These are phyloP conservation scores for Bolboschoenoplectus hybrid DNA, from an alignment of 202 grass and related monocot genomes.

Conservation along the genomic window DNA sequence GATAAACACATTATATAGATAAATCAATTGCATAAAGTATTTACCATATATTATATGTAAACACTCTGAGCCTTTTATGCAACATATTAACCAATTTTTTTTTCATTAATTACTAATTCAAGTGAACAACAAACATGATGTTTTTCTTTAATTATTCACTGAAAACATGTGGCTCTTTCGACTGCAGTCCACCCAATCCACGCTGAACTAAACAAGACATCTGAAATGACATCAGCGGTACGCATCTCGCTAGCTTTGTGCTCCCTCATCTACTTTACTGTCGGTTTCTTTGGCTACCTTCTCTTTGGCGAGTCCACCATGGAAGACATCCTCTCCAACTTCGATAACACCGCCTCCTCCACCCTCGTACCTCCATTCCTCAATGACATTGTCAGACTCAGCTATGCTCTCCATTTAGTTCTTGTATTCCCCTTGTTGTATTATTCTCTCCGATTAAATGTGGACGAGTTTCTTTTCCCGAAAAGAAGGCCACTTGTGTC, in stretches of 20 bases:
- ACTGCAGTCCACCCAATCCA: conserved; percentile 81
- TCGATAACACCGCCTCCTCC: conserved; percentile 57
- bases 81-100: not conserved
- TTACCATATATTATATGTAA: not conserved
- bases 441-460: conserved; percentile 79
- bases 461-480: conserved; percentile 81
- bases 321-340: conserved; percentile 90
- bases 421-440: conserved; percentile 88
- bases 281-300: conserved; percentile 85
- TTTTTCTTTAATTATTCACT: not conserved
- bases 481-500: conserved; percentile 40
- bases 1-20: not conserved
- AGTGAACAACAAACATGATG: not conserved
- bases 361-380: conserved; percentile 57
- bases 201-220: conserved; percentile 66
- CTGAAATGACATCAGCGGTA: conserved; percentile 74
- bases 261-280: conserved; percentile 67
- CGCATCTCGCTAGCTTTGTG: conserved; percentile 77
- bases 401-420: conserved; percentile 84
- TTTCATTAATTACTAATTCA: not conserved
- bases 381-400: conserved; percentile 80
- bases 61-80: not conserved
- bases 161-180: not conserved
- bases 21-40: not conserved
- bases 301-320: conserved; percentile 90